These are phyloP conservation scores for Diplocarpon mali DNA, from an alignment of 2,329 filamentous ascomycete species.

Conservation along the genomic window DNA sequence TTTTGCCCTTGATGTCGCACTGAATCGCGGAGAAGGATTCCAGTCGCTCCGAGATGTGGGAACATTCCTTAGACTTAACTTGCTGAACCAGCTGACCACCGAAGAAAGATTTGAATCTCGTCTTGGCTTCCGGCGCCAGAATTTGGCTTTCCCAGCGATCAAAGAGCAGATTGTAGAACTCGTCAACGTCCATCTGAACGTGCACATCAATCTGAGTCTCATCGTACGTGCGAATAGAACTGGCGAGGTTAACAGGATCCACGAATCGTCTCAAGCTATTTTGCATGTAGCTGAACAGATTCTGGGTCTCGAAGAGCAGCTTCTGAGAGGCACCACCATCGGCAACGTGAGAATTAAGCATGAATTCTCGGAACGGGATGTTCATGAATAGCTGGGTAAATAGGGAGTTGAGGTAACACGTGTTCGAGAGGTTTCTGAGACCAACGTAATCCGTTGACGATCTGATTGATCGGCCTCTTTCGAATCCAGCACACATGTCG, in stretches of 20 bases:
- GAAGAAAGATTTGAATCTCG: slow-evolving; percentile 70
- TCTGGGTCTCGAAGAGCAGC: slow-evolving; percentile 67
- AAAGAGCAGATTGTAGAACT: slow-evolving; percentile 92
- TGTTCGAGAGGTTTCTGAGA: slow-evolving; percentile 84
- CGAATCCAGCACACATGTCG: slow-evolving; percentile 50
- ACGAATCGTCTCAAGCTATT: slow-evolving; percentile 63
- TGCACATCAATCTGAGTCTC: slow-evolving; percentile 74
- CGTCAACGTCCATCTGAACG: slow-evolving; percentile 95
- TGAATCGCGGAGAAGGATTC: slow-evolving; percentile 93
- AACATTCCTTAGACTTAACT: slow-evolving; percentile 87
- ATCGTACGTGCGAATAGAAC: slow-evolving; percentile 71
- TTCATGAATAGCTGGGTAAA: slow-evolving; percentile 97
- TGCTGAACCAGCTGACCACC: slow-evolving; percentile 89
- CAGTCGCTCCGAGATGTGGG: slow-evolving; percentile 81
- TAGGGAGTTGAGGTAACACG: slow-evolving; percentile 93
- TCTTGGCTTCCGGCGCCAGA: slow-evolving; percentile 53
- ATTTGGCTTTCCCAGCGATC: slow-evolving; percentile 85
- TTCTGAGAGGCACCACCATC: slow-evolving; percentile 47
- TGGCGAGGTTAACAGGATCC: slow-evolving; percentile 62
- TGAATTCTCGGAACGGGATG: slow-evolving; percentile 71
- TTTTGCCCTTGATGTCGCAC: slow-evolving; percentile 91
- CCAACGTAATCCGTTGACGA: slow-evolving; percentile 76
- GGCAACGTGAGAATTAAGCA: slow-evolving; percentile 50
- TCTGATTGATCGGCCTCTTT: slow-evolving; percentile 57
- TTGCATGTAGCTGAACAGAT: slow-evolving; percentile 78